Conservation (phyloP, 805 yeast species). For the Wickerhamomyces tratensis region DNA sequence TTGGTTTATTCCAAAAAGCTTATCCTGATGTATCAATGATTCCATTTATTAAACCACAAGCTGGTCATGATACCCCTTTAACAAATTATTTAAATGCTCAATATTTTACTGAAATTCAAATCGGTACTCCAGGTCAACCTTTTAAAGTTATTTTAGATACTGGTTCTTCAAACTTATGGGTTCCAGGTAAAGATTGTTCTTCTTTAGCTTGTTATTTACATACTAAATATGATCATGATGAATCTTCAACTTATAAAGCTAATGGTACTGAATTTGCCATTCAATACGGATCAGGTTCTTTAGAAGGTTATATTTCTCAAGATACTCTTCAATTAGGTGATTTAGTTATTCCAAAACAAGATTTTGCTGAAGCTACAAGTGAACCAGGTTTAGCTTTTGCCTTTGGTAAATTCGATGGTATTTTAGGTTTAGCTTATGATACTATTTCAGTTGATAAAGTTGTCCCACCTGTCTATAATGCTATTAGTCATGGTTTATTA, state of each 20-base stretch:
- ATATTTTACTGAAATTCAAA: conserved; percentile 80
- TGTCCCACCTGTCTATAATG: conserved; percentile 92
- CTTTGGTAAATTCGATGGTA: conserved; percentile 97
- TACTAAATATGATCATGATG: conserved; percentile 76
- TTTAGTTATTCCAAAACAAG: conserved; percentile 77
- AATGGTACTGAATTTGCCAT: conserved; percentile 84
- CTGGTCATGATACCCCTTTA: conserved; percentile 69
- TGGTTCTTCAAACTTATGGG: conserved; percentile 96
- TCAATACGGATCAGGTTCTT: conserved; percentile 86
- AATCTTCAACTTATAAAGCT: conserved; percentile 74
- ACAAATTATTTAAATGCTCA: conserved; percentile 94
- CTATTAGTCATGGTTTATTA: conserved; percentile 69
- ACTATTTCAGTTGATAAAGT: conserved; percentile 81
- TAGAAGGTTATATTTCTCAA: conserved; percentile 87
- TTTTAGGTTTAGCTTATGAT: conserved; percentile 89
- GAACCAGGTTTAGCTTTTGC: conserved; percentile 99
- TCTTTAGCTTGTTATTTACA: conserved; percentile 95
- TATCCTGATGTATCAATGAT: conserved; percentile 26
- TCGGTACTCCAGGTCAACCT: conserved; percentile 90
- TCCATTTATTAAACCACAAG: conserved; percentile 21
- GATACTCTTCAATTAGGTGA: conserved; percentile 79
- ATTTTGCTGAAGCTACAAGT: conserved; percentile 92
- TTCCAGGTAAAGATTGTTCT: conserved; percentile 81
- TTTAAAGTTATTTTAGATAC: conserved; percentile 95
- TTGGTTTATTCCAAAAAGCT: conserved; percentile 35